These are phyloP conservation scores for Colletotrichum destructivum DNA, from an alignment of 2,329 filamentous ascomycete genomes.

Conservation along the genomic window DNA sequence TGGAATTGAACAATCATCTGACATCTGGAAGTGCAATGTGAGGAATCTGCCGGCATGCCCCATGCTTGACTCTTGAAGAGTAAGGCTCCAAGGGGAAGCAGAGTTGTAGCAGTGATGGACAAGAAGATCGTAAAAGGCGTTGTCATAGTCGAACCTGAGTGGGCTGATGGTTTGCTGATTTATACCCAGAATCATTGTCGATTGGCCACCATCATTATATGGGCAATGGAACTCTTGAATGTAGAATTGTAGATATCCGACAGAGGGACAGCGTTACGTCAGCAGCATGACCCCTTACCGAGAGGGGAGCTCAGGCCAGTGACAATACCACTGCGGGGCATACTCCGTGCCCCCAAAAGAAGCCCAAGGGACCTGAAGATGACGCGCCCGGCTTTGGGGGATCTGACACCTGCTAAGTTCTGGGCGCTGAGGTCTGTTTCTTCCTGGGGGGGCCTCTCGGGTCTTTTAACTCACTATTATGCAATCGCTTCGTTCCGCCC, in stretches of 20 bases:
- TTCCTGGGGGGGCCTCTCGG: background rate
- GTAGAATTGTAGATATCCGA: too few species aligned
- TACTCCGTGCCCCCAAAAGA: background rate
- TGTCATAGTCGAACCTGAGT: background rate
- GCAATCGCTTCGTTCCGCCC: slow-evolving; percentile 8
- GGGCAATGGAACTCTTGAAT: background rate
- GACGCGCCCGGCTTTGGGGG: slow-evolving; percentile 19
- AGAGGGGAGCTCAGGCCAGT: slow-evolving; percentile 34
- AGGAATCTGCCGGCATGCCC: too few species aligned
- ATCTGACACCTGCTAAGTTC: slow-evolving; percentile 28
- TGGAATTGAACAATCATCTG: slow-evolving; percentile 18
- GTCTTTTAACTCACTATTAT: slow-evolving; percentile 18
- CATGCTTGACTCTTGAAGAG: background rate
- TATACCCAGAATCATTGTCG: background rate
- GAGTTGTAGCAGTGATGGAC: background rate
- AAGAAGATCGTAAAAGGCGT: background rate
- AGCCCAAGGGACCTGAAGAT: slow-evolving; percentile 2
- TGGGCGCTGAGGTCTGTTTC: slow-evolving; percentile 8
- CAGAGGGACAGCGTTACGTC: too few species aligned
- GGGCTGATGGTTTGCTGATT: slow-evolving; percentile 13
- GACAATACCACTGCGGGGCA: slow-evolving; percentile 29
- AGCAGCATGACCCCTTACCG: too few species aligned
- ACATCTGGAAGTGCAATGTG: background rate
- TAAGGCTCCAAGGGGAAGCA: background rate
- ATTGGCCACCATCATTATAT: slow-evolving; percentile 14